phyloP scores from a whole-genome alignment of 371 early-diverging fungal genomes.

The Cokeromyces recurvatus region DNA sequence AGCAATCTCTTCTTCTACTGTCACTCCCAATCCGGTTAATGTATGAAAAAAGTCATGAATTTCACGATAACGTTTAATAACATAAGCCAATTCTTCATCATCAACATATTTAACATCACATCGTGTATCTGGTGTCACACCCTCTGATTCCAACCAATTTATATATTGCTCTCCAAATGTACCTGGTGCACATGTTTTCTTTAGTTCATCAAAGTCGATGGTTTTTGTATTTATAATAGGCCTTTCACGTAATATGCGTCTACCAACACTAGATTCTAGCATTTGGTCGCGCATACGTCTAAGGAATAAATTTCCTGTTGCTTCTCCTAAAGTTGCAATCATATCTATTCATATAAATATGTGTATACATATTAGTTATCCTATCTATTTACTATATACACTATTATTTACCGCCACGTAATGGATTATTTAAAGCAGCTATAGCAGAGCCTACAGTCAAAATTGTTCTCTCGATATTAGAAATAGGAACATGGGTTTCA shows the following conservation, averaged over 20 bases:
- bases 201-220: constrained; percentile 62
- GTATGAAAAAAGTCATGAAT: constrained; percentile 94
- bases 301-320: constrained; percentile 70
- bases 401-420: constrained; percentile 62
- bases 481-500: constrained; percentile 53
- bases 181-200: constrained; percentile 56
- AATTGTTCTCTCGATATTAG: constrained; percentile 49
- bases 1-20: constrained; percentile 90
- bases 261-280: constrained; percentile 70
- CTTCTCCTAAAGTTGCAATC: constrained; percentile 91
- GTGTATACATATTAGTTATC: not conserved
- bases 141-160: constrained; percentile 71
- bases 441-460: constrained; percentile 77
- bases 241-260: constrained; percentile 78
- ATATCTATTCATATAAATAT: constrained; percentile 60
- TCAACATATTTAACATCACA: constrained; percentile 81
- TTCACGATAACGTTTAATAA: constrained; percentile 90
- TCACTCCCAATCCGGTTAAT: constrained; percentile 77
- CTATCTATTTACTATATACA: not conserved
- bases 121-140: constrained; percentile 83
- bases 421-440: constrained; percentile 72
- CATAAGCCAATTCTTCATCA: constrained; percentile 88
- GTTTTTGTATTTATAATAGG: constrained; percentile 68
- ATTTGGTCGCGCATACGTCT: constrained; percentile 72
- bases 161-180: constrained; percentile 88